phyloP scores from a whole-genome alignment of 148 eudicot species.

The Tetragonia tetragonoides region DNA sequence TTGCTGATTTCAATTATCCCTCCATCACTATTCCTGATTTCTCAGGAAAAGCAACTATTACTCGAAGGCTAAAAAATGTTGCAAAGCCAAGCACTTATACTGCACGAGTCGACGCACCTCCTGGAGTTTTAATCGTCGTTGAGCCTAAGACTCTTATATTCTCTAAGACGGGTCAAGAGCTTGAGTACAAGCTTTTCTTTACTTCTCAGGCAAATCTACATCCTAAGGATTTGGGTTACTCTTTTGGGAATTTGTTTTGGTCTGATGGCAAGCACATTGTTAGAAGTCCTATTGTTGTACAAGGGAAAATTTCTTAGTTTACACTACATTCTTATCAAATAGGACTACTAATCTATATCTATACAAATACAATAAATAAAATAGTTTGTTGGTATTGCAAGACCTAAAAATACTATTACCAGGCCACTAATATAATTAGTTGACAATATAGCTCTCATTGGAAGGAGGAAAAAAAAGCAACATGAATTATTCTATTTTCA shows the following conservation, averaged over 20 bases:
- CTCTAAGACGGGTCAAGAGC: constrained; percentile 33
- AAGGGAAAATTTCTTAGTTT: not conserved
- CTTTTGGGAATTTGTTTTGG: constrained; percentile 49
- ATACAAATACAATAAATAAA: too few relatives aligned
- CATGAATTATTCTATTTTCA: too few relatives aligned
- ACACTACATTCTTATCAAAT: too few relatives aligned
- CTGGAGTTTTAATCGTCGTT: constrained; percentile 25
- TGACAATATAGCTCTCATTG: too few relatives aligned
- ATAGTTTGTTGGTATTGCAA: too few relatives aligned
- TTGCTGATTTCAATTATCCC: constrained; percentile 40
- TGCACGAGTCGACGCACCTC: constrained; percentile 30
- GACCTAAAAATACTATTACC: too few relatives aligned
- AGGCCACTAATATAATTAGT: too few relatives aligned
- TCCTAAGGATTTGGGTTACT: not conserved
- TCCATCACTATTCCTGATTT: constrained; percentile 37
- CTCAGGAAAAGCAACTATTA: constrained; percentile 19
- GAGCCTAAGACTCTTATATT: constrained; percentile 39
- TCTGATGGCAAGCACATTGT: constrained; percentile 55
- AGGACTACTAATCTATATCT: too few relatives aligned
- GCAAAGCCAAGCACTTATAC: constrained; percentile 38
- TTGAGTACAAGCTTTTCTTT: constrained; percentile 33
- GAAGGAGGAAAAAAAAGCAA: too few relatives aligned
- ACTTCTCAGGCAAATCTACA: not conserved
- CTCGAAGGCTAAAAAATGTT: constrained; percentile 53
- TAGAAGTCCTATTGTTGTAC: constrained; percentile 56